A percentile compares a stretch with the other conserved stretches of the same genome.
These are phyloP conservation scores for Dictyostelium brefeldianum DNA, from an alignment of 78 protist genomes.

Conservation along the genomic window DNA sequence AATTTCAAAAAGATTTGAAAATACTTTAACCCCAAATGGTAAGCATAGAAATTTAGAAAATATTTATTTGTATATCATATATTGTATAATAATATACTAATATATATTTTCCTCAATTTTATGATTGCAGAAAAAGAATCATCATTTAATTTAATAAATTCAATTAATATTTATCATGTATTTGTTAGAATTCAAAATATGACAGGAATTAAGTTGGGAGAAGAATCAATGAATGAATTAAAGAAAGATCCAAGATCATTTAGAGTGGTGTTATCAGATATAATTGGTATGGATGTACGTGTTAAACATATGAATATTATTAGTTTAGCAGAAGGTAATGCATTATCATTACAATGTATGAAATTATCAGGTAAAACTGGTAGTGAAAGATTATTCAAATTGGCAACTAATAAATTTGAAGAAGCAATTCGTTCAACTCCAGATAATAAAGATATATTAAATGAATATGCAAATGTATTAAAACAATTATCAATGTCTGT, in stretches of 20 bases:
- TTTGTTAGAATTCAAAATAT: conserved; percentile 69
- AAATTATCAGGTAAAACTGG: conserved; percentile 66
- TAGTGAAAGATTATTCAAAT: conserved; percentile 59
- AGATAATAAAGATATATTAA: conserved; percentile 72
- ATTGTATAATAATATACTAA: no score
- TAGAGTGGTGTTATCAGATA: conserved; percentile 77
- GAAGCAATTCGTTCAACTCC: conserved; percentile 86
- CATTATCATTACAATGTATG: conserved; percentile 79
- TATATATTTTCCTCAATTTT: no score
- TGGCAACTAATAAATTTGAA: conserved; percentile 81
- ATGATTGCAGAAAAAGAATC: conserved; percentile 45
- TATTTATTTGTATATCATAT: no score
- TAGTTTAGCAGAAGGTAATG: conserved; percentile 85
- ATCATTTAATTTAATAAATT: conserved; percentile 31
- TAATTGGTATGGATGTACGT: conserved; percentile 51
- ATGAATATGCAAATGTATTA: conserved; percentile 80
- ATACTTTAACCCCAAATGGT: conserved; percentile 43
- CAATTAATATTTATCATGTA: conserved; percentile 50
- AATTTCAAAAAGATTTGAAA: conserved; percentile 53
- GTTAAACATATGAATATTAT: conserved; percentile 84
- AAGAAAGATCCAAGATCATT: conserved; percentile 59
- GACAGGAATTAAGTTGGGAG: conserved; percentile 84
- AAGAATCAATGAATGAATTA: conserved; percentile 61
- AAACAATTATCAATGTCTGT: conserved; percentile 73
- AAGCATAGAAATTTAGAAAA: no score